Conservation (phyloP, 306 rosid genomes). For the Elaeagnus macrophylla region DNA sequence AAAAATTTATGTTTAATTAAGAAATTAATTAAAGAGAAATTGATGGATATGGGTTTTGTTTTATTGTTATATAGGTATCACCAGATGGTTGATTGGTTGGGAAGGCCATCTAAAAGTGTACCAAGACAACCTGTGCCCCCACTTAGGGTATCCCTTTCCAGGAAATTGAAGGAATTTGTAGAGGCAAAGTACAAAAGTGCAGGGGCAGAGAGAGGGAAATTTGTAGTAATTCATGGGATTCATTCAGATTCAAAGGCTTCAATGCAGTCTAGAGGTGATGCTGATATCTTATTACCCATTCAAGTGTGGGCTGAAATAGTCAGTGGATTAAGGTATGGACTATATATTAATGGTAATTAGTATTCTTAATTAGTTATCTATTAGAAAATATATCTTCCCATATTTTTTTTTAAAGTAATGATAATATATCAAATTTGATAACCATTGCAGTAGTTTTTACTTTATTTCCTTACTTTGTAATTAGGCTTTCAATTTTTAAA, state of each 20-base stretch:
- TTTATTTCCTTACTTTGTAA: too few species aligned
- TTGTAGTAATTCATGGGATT: slow-evolving; percentile 76
- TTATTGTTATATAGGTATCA: slow-evolving; percentile 54
- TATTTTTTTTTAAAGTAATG: background rate
- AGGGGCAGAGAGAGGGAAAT: slow-evolving; percentile 58
- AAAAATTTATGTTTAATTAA: too few species aligned
- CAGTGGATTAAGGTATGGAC: slow-evolving; percentile 35
- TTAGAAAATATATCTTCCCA: background rate
- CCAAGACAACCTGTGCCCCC: slow-evolving; percentile 54
- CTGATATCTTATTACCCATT: slow-evolving; percentile 77
- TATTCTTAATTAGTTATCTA: background rate
- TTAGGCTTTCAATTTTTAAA: too few species aligned
- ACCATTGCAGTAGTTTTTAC: too few species aligned
- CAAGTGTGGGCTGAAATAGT: slow-evolving; percentile 66
- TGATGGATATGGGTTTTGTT: too few species aligned
- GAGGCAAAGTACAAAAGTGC: slow-evolving; percentile 53
- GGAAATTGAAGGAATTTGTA: slow-evolving; percentile 72
- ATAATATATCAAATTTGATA: too few species aligned
- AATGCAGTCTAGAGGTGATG: slow-evolving; percentile 86
- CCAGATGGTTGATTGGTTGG: slow-evolving; percentile 88
- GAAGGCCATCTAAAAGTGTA: slow-evolving; percentile 55
- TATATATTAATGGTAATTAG: background rate
- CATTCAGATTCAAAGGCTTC: slow-evolving; percentile 83
- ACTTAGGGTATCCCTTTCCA: slow-evolving; percentile 56
- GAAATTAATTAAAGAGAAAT: too few species aligned